A percentile compares a stretch with the other conserved stretches of the same genome.
Conservation (phyloP, 805 yeast genomes). For the Monosporozyma aerobia region DNA sequence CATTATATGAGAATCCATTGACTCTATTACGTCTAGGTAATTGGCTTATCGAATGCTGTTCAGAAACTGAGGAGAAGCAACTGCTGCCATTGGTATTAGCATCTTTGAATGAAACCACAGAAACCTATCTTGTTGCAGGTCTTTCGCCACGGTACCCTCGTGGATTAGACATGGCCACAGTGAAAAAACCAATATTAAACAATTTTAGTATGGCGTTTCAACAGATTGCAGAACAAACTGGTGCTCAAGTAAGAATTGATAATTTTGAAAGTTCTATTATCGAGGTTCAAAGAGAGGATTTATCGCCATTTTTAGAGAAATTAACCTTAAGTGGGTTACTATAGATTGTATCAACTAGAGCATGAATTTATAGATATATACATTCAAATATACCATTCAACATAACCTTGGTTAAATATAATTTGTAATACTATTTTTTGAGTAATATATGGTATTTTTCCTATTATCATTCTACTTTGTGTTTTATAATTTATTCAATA, state of each 20-base stretch:
- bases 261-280: constrained; percentile 92
- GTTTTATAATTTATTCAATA: not conserved
- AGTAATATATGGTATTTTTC: not conserved
- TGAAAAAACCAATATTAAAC: constrained; percentile 47
- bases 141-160: constrained; percentile 73
- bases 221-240: constrained; percentile 71
- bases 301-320: constrained; percentile 77
- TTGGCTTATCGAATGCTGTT: constrained; percentile 86
- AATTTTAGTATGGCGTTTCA: constrained; percentile 89
- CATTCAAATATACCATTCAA: not conserved
- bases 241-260: constrained; percentile 84
- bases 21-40: constrained; percentile 75
- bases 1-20: constrained; percentile 74
- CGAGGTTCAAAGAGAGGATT: constrained; percentile 80
- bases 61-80: constrained; percentile 58
- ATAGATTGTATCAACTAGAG: not conserved
- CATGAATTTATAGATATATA: not conserved
- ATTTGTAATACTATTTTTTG: not conserved
- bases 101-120: constrained; percentile 59
- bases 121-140: constrained; percentile 82
- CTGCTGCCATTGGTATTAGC: constrained; percentile 81
- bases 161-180: constrained; percentile 29
- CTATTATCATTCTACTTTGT: not conserved
- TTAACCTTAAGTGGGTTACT: constrained; percentile 64
- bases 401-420: not conserved